phyloP scores from a whole-genome alignment of 1,284 basidiomycete species.

The Trichosporon sp. region DNA sequence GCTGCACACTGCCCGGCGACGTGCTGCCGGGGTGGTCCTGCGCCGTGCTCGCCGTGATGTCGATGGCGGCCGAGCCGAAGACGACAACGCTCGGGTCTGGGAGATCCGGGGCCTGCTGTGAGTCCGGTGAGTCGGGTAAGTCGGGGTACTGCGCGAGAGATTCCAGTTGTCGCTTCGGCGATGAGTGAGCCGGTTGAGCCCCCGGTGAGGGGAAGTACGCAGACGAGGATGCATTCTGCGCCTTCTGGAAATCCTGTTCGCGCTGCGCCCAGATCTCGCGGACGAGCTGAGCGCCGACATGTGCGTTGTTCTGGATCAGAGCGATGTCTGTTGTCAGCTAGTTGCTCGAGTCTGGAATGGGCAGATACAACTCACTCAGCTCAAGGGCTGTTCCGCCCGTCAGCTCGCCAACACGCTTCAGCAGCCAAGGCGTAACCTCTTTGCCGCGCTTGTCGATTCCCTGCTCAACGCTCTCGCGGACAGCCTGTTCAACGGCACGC shows the following conservation, averaged over 20 bases:
- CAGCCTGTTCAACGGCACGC: constrained; percentile 78
- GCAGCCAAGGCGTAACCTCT: constrained; percentile 92
- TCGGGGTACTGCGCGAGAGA: constrained; percentile 8
- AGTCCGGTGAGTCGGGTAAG: constrained; percentile 1
- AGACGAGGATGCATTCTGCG: constrained; percentile 39
- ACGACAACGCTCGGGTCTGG: constrained; percentile 62
- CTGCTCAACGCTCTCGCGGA: constrained; percentile 77
- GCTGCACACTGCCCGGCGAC: constrained; percentile 70
- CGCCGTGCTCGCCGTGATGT: constrained; percentile 68
- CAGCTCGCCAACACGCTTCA: constrained; percentile 80
- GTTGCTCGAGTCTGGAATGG: too few species aligned
- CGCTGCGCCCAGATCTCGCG: constrained; percentile 63
- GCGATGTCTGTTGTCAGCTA: constrained; percentile 68
- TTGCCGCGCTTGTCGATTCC: constrained; percentile 83
- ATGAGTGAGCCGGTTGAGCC: background rate
- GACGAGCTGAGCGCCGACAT: constrained; percentile 80
- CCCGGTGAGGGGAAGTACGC: constrained; percentile 25
- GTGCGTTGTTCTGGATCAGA: constrained; percentile 88
- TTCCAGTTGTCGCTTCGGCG: too few species aligned
- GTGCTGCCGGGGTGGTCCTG: constrained; percentile 63
- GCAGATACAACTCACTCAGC: constrained; percentile 61
- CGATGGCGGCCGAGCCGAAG: constrained; percentile 81
- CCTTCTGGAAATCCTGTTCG: background rate
- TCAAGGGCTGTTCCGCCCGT: constrained; percentile 73
- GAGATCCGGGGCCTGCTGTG: constrained; percentile 21